Conservation (phyloP, 2,329 filamentous ascomycete genomes). For the Tolypocladium ovalisporum region DNA sequence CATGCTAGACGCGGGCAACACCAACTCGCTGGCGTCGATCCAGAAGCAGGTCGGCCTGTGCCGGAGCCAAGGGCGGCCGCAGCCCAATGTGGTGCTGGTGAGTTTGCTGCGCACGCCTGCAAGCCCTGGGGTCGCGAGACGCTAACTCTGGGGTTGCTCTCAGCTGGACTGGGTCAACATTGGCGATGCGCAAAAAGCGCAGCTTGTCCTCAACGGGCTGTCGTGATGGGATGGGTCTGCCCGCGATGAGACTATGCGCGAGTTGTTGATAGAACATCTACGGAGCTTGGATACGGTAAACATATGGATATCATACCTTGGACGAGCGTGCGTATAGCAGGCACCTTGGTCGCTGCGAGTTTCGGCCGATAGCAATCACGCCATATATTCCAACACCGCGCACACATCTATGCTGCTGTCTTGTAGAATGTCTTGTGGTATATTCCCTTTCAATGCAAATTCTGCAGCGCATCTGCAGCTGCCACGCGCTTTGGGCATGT, state of each 20-base stretch:
- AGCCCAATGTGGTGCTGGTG: slow-evolving; percentile 24
- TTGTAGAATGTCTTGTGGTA: too few species aligned
- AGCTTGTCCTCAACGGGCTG: slow-evolving; percentile 26
- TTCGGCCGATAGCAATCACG: too few species aligned
- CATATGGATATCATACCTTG: too few species aligned
- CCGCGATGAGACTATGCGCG: neutral
- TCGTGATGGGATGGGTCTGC: slow-evolving; percentile 6
- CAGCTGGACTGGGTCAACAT: slow-evolving; percentile 32
- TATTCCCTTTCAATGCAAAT: too few species aligned
- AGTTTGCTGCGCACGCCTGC: slow-evolving; percentile 5
- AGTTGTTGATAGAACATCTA: neutral
- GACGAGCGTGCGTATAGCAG: too few species aligned
- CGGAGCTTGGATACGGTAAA: neutral
- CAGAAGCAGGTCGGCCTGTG: slow-evolving; percentile 17
- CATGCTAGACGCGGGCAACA: slow-evolving; percentile 15
- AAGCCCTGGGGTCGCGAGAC: slow-evolving; percentile 6
- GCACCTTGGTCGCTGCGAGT: too few species aligned
- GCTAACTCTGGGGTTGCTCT: slow-evolving; percentile 3
- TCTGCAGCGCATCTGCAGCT: too few species aligned
- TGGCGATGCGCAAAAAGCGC: slow-evolving; percentile 27
- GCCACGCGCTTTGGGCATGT: too few species aligned
- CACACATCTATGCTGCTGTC: too few species aligned
- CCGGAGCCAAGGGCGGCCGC: slow-evolving; percentile 10
- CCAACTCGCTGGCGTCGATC: slow-evolving; percentile 23
- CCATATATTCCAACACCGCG: too few species aligned